phyloP scores from a whole-genome alignment of 2,329 filamentous ascomycete genomes.

The Mycosphaerella arachidis region DNA sequence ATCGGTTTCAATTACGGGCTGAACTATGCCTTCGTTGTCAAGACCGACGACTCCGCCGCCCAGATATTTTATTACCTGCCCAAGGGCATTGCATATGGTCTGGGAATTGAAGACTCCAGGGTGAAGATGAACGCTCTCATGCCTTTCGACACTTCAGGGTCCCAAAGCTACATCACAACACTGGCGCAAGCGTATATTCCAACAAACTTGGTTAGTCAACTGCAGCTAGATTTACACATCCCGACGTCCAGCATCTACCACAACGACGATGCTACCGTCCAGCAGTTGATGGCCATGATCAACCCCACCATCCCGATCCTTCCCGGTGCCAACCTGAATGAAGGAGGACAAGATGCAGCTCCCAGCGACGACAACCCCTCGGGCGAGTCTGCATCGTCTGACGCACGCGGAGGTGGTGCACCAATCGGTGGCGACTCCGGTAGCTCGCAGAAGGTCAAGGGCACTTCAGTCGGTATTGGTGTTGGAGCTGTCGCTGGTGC shows the following conservation, averaged over 20 bases:
- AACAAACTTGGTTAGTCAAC: conserved; percentile 45
- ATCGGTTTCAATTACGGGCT: conserved; percentile 76
- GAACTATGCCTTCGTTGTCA: conserved; percentile 79
- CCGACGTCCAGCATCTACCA: conserved; percentile 72
- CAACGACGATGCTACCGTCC: conserved; percentile 60
- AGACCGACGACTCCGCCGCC: conserved; percentile 64
- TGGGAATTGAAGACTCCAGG: conserved; percentile 48
- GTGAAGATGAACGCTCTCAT: conserved; percentile 67
- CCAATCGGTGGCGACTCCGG: conserved; percentile 48
- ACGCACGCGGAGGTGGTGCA: conserved; percentile 43
- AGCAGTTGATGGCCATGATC: conserved; percentile 72
- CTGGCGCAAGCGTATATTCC: conserved; percentile 55
- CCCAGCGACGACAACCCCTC: conserved; percentile 41
- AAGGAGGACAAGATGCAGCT: conserved; percentile 37
- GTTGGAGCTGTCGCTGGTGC: conserved; percentile 73
- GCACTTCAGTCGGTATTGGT: conserved; percentile 65
- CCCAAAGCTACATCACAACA: conserved; percentile 76
- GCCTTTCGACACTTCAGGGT: conserved; percentile 67
- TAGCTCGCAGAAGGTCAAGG: conserved; percentile 55
- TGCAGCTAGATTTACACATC: conserved; percentile 65
- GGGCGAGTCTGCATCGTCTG: conserved; percentile 24
- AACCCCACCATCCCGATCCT: conserved; percentile 74
- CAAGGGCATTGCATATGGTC: conserved; percentile 61
- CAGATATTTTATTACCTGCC: conserved; percentile 84
- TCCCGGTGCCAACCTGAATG: conserved; percentile 43